A percentile compares a stretch with the other conserved stretches of the same genome.
Evolutionary conservation across 129 eudicot genomes (phyloP).

Genomic region (Helianthus tuberosus): DNA sequence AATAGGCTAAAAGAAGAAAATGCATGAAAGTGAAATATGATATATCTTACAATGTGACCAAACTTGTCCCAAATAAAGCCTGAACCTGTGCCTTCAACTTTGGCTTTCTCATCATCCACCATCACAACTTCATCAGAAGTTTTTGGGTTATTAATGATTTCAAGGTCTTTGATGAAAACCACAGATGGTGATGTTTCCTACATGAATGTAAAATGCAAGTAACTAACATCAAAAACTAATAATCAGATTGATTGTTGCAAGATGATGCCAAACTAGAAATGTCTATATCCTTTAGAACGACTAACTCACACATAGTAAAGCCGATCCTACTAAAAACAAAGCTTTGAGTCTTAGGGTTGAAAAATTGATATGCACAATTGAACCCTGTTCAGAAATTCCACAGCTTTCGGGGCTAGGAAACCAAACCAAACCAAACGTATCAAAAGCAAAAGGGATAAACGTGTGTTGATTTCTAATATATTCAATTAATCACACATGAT

Average conservation of each 20-base stretch:
- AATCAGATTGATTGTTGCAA: neutral
- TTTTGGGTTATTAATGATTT: slow-evolving; percentile 50
- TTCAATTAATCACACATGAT: no score
- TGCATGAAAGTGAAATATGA: slow-evolving; percentile 1
- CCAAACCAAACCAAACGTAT: no score
- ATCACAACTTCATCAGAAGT: slow-evolving; percentile 41
- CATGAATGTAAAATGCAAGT: slow-evolving; percentile 10
- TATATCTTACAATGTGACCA: slow-evolving; percentile 89
- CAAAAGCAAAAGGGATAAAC: no score
- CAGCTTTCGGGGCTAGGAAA: no score
- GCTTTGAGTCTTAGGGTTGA: no score
- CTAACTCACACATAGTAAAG: no score
- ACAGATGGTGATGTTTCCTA: slow-evolving; percentile 91
- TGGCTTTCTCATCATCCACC: slow-evolving; percentile 66
- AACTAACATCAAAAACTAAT: neutral
- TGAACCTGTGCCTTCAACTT: slow-evolving; percentile 95
- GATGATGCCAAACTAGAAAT: neutral
- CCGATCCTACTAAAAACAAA: no score
- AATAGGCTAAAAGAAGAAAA: neutral
- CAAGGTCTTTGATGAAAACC: slow-evolving; percentile 79
- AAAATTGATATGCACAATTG: no score
- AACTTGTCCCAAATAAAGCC: slow-evolving; percentile 97
- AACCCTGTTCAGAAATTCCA: no score
- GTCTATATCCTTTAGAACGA: no score
- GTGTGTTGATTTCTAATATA: no score